Evolutionary conservation across 2,329 filamentous ascomycete genomes (phyloP).

Genomic region (Cladosporium phlei): DNA sequence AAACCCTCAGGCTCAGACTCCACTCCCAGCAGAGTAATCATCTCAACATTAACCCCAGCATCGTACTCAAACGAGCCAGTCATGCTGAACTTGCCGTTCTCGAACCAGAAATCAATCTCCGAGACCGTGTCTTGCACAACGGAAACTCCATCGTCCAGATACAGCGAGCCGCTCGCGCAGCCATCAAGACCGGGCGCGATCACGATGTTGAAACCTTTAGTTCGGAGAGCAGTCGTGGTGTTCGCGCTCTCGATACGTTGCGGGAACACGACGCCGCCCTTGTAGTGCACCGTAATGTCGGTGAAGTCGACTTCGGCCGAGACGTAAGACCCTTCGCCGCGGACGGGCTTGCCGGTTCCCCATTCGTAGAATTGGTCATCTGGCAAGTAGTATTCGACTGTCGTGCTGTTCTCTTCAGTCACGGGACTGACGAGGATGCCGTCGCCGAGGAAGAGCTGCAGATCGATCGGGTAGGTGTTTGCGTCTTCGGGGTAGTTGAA

Average conservation of each 20-base stretch:
- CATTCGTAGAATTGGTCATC: conserved; percentile 54
- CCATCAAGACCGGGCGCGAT: conserved; percentile 59
- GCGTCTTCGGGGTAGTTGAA: conserved; percentile 59
- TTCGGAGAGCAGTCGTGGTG: conserved; percentile 57
- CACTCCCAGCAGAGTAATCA: conserved; percentile 10
- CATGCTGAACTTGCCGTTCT: conserved; percentile 14
- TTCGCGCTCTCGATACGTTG: conserved; percentile 49
- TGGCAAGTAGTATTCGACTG: conserved; percentile 51
- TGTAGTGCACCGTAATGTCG: conserved; percentile 59
- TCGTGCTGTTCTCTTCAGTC: conserved; percentile 44
- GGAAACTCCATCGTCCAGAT: conserved; percentile 69
- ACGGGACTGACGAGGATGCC: conserved; percentile 53
- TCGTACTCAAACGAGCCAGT: conserved; percentile 52
- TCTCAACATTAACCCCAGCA: conserved; percentile 12
- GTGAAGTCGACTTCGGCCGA: conserved; percentile 42
- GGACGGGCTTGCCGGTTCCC: conserved; percentile 43
- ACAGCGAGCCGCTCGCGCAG: conserved; percentile 60
- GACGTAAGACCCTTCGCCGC: conserved; percentile 40
- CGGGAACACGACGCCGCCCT: conserved; percentile 51
- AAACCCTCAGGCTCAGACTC: conserved; percentile 5
- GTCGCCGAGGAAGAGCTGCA: conserved; percentile 54
- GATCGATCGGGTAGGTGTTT: conserved; percentile 47
- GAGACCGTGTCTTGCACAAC: conserved; percentile 50
- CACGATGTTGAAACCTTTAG: conserved; percentile 63
- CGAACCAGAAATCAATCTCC: conserved; percentile 15